Evolutionary conservation across 2,329 filamentous ascomycete genomes (phyloP).

Genomic region (Penicillium sp.): DNA sequence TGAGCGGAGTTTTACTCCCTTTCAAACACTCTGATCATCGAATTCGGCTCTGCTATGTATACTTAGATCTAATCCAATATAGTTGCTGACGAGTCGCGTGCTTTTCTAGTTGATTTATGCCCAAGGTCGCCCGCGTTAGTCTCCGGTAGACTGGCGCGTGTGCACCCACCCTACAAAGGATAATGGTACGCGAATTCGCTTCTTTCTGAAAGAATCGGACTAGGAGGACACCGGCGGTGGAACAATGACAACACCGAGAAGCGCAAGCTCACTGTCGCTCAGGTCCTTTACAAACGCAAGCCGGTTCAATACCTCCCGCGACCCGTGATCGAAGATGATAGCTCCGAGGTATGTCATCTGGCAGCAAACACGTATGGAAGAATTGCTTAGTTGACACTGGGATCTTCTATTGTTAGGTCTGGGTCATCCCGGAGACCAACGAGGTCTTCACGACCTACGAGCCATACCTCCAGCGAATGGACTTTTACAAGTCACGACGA

Average conservation of each 20-base stretch:
- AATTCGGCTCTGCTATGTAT: neutral
- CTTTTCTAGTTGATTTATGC: conserved; percentile 23
- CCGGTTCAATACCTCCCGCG: conserved; percentile 79
- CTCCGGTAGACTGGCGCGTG: conserved; percentile 33
- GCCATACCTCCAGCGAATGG: conserved; percentile 79
- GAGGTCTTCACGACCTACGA: conserved; percentile 91
- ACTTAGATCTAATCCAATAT: neutral
- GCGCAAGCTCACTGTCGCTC: conserved; percentile 26
- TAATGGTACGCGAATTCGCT: conserved; percentile 34
- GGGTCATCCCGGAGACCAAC: conserved; percentile 85
- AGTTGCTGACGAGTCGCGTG: conserved; percentile 23
- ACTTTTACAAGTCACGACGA: conserved; percentile 89
- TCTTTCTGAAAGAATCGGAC: neutral
- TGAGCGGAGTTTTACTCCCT: neutral
- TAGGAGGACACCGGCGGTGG: conserved; percentile 2
- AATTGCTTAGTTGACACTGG: conserved; percentile 12
- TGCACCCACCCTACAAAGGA: conserved; percentile 20
- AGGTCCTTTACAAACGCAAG: conserved; percentile 97
- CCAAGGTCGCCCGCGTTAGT: conserved; percentile 15
- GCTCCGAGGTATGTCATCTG: conserved; percentile 68
- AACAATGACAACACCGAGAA: neutral
- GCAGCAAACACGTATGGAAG: neutral
- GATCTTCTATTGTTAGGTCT: conserved; percentile 63
- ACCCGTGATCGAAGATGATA: conserved; percentile 75
- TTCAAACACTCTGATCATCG: neutral